These are phyloP conservation scores for Sanghuangporus weigelae DNA, from an alignment of 1,284 basidiomycete species.

Conservation along the genomic window DNA sequence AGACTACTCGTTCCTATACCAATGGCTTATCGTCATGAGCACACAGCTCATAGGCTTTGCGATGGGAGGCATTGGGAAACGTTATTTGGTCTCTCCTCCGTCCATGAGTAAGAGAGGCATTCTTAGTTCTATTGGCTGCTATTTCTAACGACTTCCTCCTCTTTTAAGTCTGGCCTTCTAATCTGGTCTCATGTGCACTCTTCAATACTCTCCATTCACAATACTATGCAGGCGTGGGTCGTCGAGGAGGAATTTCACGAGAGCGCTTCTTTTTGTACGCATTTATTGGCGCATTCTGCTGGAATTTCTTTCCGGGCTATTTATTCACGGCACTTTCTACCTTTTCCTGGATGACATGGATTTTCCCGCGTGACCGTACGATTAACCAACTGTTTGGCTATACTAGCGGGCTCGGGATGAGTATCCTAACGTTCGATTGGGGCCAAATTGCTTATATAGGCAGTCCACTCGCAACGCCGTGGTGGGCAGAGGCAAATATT, in stretches of 20 bases:
- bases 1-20: slow-evolving; percentile 19
- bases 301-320: slow-evolving; percentile 51
- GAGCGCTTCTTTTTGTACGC: slow-evolving; percentile 42
- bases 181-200: slow-evolving; percentile 46
- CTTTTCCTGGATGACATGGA: slow-evolving; percentile 79
- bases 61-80: slow-evolving; percentile 32
- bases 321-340: slow-evolving; percentile 35
- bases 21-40: slow-evolving; percentile 26
- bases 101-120: slow-evolving; percentile 32
- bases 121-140: slow-evolving; percentile 24
- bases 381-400: slow-evolving; percentile 40
- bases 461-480: slow-evolving; percentile 56
- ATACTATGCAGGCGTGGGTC: slow-evolving; percentile 39
- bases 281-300: slow-evolving; percentile 37
- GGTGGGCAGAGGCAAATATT: slow-evolving; percentile 28
- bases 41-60: slow-evolving; percentile 37
- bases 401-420: slow-evolving; percentile 24
- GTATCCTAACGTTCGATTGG: slow-evolving; percentile 39
- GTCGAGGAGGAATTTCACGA: slow-evolving; percentile 38
- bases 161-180: slow-evolving; percentile 43
- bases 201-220: slow-evolving; percentile 56
- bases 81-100: slow-evolving; percentile 34
- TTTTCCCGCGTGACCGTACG: slow-evolving; percentile 29
- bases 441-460: slow-evolving; percentile 45
- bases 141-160: neutral